phyloP scores from a whole-genome alignment of 768 basidiomycete species.

The Tricholoma matsutake region DNA sequence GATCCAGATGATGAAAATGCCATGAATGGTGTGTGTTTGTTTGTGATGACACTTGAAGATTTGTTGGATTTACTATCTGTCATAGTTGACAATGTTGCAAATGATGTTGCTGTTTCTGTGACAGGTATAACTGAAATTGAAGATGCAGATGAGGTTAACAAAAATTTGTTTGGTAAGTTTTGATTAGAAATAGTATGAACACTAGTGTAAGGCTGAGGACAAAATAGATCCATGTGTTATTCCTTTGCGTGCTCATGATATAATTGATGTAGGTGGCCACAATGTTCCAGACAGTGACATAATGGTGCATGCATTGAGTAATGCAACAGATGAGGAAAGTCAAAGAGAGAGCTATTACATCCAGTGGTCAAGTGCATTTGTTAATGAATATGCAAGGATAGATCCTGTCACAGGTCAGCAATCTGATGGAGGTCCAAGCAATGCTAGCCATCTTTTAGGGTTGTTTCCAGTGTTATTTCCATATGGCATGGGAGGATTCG shows the following conservation, averaged over 20 bases:
- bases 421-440: constrained; percentile 3
- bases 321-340: constrained; percentile 5
- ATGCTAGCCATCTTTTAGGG: neutral
- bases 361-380: neutral
- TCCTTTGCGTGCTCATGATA: neutral
- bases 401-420: neutral
- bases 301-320: neutral
- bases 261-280: neutral
- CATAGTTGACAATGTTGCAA: neutral
- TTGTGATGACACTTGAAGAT: neutral
- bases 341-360: neutral
- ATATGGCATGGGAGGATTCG: neutral
- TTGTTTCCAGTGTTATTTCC: neutral
- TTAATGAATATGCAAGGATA: constrained; percentile 10
- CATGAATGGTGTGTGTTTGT: neutral
- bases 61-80: neutral
- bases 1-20: neutral
- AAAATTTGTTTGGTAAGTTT: neutral
- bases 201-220: too few species aligned
- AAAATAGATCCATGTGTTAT: neutral
- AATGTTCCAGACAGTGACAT: constrained; percentile 2
- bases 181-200: neutral
- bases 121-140: neutral
- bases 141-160: neutral
- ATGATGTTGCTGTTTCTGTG: neutral